Evolutionary conservation across 1,284 basidiomycete genomes (phyloP).

Genomic region (Sanghuangporus weigelae): DNA sequence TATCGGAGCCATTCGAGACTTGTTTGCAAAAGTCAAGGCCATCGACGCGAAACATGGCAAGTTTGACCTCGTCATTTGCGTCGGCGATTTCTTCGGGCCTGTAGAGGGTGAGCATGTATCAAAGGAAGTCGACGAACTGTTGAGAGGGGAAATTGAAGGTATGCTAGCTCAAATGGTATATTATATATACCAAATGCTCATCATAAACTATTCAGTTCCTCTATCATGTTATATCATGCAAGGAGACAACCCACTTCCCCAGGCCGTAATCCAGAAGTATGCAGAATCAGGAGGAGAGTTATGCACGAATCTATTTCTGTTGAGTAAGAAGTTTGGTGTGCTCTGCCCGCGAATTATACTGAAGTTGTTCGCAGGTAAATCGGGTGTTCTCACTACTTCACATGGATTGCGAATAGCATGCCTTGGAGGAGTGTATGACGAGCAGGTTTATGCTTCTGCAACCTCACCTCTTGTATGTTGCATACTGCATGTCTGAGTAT

Average conservation of each 20-base stretch:
- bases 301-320: constrained; percentile 75
- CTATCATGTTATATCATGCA: constrained; percentile 92
- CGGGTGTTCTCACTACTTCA: constrained; percentile 75
- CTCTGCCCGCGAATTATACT: not conserved
- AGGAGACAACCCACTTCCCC: constrained; percentile 71
- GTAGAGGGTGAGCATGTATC: constrained; percentile 41
- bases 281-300: constrained; percentile 73
- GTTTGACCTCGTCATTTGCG: constrained; percentile 84
- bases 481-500: constrained; percentile 23
- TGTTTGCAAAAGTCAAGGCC: constrained; percentile 78
- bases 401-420: constrained; percentile 84
- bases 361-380: constrained; percentile 57
- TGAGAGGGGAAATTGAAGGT: constrained; percentile 67
- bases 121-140: constrained; percentile 50
- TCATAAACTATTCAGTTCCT: constrained; percentile 48
- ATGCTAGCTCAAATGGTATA: constrained; percentile 13
- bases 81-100: constrained; percentile 87
- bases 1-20: constrained; percentile 65
- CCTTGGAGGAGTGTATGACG: constrained; percentile 73
- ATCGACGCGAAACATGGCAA: constrained; percentile 94
- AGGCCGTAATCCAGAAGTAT: constrained; percentile 67
- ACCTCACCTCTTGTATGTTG: constrained; percentile 52
- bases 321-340: constrained; percentile 54
- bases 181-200: not conserved
- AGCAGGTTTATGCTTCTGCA: constrained; percentile 48